Percentiles rank a stretch among this genome's conserved stretches.
Conservation (phyloP, 176 grass and related monocot species). For the Microstegium vimineum region DNA sequence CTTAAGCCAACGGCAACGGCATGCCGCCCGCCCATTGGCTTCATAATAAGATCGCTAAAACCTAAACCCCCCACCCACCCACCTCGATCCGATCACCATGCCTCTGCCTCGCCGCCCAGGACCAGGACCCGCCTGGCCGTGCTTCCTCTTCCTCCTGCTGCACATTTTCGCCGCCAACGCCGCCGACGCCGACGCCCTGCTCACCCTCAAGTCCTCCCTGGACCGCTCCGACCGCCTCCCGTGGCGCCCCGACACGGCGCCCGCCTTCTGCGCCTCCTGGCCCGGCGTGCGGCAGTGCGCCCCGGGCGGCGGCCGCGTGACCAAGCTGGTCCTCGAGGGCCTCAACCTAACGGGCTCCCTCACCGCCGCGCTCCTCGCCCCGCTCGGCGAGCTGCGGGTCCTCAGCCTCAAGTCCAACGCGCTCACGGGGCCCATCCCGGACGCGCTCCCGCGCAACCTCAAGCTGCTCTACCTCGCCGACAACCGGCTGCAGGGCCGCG, state of each 20-base stretch:
- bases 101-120: background rate
- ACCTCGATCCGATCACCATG: background rate
- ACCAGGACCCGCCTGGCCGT: background rate
- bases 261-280: constrained; percentile 53
- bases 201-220: constrained; percentile 58
- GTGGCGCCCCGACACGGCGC: constrained; percentile 45
- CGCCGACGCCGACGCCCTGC: constrained; percentile 56
- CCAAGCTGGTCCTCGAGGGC: constrained; percentile 87
- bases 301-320: constrained; percentile 41
- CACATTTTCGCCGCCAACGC: background rate
- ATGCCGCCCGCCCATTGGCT: too few species aligned
- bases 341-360: constrained; percentile 75
- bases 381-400: constrained; percentile 75
- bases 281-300: constrained; percentile 66
- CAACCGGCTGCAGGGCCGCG: constrained; percentile 58
- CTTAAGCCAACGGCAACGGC: too few species aligned
- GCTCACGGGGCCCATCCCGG: constrained; percentile 70
- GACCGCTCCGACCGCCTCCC: constrained; percentile 59
- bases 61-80: background rate
- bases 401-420: constrained; percentile 86
- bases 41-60: background rate
- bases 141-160: background rate
- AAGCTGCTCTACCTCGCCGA: constrained; percentile 83
- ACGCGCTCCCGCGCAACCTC: constrained; percentile 61
- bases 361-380: constrained; percentile 39